A percentile compares a stretch with the other conserved stretches of the same genome.
Conservation (phyloP, 1,284 basidiomycete species). For the Wallemia mellicola region DNA sequence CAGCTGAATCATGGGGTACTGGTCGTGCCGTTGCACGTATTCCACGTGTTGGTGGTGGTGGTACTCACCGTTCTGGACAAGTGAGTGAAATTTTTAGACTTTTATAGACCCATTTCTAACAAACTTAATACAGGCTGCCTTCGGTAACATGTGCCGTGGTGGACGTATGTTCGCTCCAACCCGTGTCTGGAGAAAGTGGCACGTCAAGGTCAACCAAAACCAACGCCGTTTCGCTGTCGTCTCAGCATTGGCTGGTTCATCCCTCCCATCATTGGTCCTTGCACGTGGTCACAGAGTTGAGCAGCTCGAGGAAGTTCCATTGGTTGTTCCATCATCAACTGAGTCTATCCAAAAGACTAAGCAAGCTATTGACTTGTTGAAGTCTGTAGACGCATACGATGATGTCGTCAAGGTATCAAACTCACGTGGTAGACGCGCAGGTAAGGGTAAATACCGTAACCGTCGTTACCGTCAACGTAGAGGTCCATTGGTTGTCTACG, state of each 20-base stretch:
- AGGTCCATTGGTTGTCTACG: constrained; percentile 91
- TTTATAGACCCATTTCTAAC: not conserved
- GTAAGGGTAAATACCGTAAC: constrained; percentile 93
- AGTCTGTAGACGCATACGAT: constrained; percentile 60
- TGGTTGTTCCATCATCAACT: constrained; percentile 49
- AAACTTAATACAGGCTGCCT: constrained; percentile 38
- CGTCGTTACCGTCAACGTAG: constrained; percentile 89
- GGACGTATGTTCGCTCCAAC: constrained; percentile 99
- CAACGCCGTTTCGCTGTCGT: constrained; percentile 95
- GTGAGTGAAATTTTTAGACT: constrained; percentile 17
- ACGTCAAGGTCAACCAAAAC: constrained; percentile 99
- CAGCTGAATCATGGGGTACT: constrained; percentile 97
- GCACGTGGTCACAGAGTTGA: constrained; percentile 98
- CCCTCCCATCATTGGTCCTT: constrained; percentile 89
- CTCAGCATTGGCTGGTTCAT: constrained; percentile 90
- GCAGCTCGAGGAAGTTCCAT: constrained; percentile 83
- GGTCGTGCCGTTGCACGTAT: constrained; percentile 99
- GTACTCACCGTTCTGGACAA: constrained; percentile 94
- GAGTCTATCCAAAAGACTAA: constrained; percentile 91
- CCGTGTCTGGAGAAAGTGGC: constrained; percentile 99
- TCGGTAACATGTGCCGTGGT: constrained; percentile 99
- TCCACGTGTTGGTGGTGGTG: constrained; percentile 96
- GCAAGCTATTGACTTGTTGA: constrained; percentile 82
- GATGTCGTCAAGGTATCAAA: constrained; percentile 94
- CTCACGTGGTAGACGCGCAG: constrained; percentile 86